Evolutionary conservation across 2,329 filamentous ascomycete species (phyloP).

Genomic region (Alternaria ventricosa): DNA sequence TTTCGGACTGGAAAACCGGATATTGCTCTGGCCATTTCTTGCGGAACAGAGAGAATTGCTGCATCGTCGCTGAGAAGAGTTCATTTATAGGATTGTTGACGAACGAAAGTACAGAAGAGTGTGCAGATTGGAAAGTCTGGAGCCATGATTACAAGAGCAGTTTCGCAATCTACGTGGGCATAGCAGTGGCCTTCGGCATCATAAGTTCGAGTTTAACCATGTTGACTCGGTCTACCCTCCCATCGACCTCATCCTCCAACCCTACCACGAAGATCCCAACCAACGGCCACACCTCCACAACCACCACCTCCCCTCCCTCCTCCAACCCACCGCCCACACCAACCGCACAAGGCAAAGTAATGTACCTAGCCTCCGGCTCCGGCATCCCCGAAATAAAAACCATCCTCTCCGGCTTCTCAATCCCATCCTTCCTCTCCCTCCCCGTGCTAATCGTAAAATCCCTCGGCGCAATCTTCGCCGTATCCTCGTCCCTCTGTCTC

Average conservation of each 20-base stretch:
- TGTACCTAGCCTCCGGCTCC: slow-evolving; percentile 66
- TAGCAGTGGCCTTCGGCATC: slow-evolving; percentile 58
- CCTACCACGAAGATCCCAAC: neutral
- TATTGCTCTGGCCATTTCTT: slow-evolving; percentile 58
- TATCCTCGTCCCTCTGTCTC: slow-evolving; percentile 65
- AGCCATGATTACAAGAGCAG: slow-evolving; percentile 47
- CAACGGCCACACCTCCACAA: slow-evolving; percentile 20
- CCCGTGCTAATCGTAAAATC: slow-evolving; percentile 64
- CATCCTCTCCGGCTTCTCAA: slow-evolving; percentile 66
- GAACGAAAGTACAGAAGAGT: slow-evolving; percentile 30
- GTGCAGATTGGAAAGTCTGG: slow-evolving; percentile 56
- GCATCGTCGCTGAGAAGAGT: slow-evolving; percentile 31
- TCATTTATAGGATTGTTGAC: slow-evolving; percentile 10
- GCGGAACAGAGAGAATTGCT: slow-evolving; percentile 59
- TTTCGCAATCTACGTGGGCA: slow-evolving; percentile 59
- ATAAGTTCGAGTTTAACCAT: slow-evolving; percentile 59
- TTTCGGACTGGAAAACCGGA: slow-evolving; percentile 65
- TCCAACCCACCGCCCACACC: neutral
- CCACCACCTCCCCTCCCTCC: neutral
- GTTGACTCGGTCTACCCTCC: slow-evolving; percentile 58
- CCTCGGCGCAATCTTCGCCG: slow-evolving; percentile 64
- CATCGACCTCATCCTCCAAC: slow-evolving; percentile 46
- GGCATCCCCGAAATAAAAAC: slow-evolving; percentile 70
- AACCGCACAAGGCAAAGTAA: slow-evolving; percentile 54
- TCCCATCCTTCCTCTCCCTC: slow-evolving; percentile 63